These are phyloP conservation scores for Exophiala bonariae DNA, from an alignment of 2,329 filamentous ascomycete genomes.

Conservation along the genomic window DNA sequence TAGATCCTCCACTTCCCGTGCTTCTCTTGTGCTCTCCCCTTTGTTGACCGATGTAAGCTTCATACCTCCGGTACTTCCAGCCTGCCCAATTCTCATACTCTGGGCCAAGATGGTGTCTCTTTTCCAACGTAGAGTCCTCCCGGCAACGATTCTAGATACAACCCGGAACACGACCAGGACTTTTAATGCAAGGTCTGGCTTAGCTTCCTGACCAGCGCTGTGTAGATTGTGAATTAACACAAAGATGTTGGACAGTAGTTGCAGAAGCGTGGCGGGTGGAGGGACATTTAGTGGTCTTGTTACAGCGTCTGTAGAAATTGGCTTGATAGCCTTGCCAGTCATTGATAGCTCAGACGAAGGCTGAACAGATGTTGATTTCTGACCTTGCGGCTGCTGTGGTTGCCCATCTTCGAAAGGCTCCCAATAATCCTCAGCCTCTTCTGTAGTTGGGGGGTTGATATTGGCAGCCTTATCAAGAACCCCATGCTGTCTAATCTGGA, in stretches of 20 bases:
- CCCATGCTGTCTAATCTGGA: not conserved
- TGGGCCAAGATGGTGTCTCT: constrained; percentile 81
- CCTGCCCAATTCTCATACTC: constrained; percentile 80
- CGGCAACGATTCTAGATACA: constrained; percentile 77
- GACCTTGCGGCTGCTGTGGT: not conserved
- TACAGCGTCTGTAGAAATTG: not conserved
- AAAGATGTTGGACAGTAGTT: constrained; percentile 72
- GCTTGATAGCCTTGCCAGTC: not conserved
- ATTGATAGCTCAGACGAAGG: constrained; percentile 16
- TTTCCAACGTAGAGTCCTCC: constrained; percentile 86
- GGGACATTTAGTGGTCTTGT: constrained; percentile 80
- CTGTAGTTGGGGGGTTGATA: not conserved
- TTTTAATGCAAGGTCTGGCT: constrained; percentile 9
- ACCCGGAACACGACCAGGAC: constrained; percentile 45
- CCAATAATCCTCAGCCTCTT: constrained; percentile 51
- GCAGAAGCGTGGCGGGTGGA: constrained; percentile 79
- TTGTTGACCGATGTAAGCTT: constrained; percentile 86
- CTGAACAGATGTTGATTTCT: constrained; percentile 23
- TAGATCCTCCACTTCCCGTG: constrained; percentile 79
- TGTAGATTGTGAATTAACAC: constrained; percentile 31
- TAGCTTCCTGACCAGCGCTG: not conserved
- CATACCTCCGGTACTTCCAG: constrained; percentile 76
- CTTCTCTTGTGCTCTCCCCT: constrained; percentile 76
- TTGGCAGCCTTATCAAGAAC: too few relatives aligned
- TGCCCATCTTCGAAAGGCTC: constrained; percentile 52